Percentiles rank a stretch among this genome's conserved stretches.
Conservation (phyloP, 2,329 filamentous ascomycete genomes). For the Didymosphaeria variabile region DNA sequence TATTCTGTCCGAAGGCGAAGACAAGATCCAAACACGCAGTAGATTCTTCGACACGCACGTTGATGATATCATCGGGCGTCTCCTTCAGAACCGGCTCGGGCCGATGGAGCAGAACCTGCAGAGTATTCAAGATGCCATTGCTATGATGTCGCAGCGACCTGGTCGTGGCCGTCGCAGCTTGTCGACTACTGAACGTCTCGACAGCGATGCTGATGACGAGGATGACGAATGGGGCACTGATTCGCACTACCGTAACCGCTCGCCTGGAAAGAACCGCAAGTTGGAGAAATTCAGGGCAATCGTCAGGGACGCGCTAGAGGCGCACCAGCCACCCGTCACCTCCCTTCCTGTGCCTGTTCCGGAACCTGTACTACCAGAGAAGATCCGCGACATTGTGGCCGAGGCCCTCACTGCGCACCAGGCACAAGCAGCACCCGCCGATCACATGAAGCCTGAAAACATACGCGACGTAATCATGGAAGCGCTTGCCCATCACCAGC, state of each 20-base stretch:
- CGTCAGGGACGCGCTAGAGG: conserved; percentile 69
- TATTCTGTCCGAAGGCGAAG: conserved; percentile 77
- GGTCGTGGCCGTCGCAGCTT: conserved; percentile 69
- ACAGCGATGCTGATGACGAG: conserved; percentile 95
- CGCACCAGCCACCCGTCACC: conserved; percentile 51
- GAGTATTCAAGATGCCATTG: conserved; percentile 76
- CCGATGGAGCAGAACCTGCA: conserved; percentile 84
- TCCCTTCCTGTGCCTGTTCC: conserved; percentile 37
- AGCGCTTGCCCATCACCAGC: conserved; percentile 33
- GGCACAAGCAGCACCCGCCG: conserved; percentile 26
- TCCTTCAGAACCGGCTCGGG: conserved; percentile 78
- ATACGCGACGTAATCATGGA: conserved; percentile 37
- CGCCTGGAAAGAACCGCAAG: conserved; percentile 79
- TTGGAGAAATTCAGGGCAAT: conserved; percentile 77
- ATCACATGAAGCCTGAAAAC: conserved; percentile 25
- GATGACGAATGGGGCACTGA: conserved; percentile 73
- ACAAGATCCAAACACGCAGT: conserved; percentile 81
- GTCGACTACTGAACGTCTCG: conserved; percentile 71
- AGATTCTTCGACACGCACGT: conserved; percentile 92
- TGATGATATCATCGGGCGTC: conserved; percentile 81
- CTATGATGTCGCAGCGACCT: conserved; percentile 62
- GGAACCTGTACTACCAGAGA: conserved; percentile 65
- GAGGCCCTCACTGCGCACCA: conserved; percentile 68
- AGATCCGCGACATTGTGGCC: conserved; percentile 69
- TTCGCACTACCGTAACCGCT: conserved; percentile 71